phyloP scores from a whole-genome alignment of 129 eudicot species.

The Artemisia annua region DNA sequence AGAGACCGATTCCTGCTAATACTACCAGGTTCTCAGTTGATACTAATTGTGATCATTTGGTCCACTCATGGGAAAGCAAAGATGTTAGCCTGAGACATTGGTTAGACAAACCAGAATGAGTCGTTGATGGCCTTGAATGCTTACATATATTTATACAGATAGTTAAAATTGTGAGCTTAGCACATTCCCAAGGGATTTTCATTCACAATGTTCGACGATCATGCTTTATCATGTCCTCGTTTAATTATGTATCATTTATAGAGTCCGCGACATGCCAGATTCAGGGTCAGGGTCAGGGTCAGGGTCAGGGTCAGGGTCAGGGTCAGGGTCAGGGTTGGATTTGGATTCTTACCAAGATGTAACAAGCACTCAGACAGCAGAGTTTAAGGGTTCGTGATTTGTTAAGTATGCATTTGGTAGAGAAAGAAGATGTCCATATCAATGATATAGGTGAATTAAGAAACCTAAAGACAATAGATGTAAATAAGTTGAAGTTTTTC shows the following conservation, averaged over 20 bases:
- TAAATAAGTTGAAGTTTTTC: too few species aligned
- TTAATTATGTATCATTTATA: constrained; percentile 70
- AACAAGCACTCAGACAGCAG: constrained; percentile 24
- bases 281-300: too few species aligned
- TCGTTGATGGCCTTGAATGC: constrained; percentile 60
- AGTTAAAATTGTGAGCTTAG: constrained; percentile 67
- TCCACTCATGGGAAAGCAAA: constrained; percentile 30
- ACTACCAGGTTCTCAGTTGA: constrained; percentile 26
- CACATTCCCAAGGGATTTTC: constrained; percentile 78
- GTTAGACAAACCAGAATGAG: constrained; percentile 68
- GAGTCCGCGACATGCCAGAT: constrained; percentile 89
- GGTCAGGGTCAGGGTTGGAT: constrained; percentile 33
- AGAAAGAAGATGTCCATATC: too few species aligned
- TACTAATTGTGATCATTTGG: constrained; percentile 39
- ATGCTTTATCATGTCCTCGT: constrained; percentile 84
- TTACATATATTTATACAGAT: constrained; percentile 74
- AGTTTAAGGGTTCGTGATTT: constrained; percentile 52
- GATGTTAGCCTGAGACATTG: constrained; percentile 88
- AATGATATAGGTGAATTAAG: too few species aligned
- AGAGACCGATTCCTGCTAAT: constrained; percentile 17
- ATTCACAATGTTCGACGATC: constrained; percentile 81
- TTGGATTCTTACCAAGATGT: constrained; percentile 32
- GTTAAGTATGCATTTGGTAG: constrained; percentile 65
- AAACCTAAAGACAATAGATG: too few species aligned
- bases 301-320: constrained; percentile 53